Evolutionary conservation across 1,139 yeast genomes (phyloP).

Genomic region (Kodamaea plutei): DNA sequence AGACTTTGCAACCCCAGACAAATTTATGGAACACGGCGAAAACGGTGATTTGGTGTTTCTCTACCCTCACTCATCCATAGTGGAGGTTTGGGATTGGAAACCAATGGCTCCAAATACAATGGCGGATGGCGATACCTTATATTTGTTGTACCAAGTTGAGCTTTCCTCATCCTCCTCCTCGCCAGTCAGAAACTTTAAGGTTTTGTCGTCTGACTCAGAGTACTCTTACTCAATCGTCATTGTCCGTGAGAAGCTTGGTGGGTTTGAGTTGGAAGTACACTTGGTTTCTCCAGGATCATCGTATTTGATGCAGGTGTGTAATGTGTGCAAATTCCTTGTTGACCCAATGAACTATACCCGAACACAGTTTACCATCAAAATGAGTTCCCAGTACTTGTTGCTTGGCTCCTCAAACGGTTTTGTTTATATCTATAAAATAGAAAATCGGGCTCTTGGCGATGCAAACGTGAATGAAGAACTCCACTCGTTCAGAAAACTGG

Average conservation of each 20-base stretch:
- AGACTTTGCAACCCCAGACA: too few relatives aligned
- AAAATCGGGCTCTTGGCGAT: slow-evolving; percentile 1
- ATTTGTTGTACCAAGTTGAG: slow-evolving; percentile 17
- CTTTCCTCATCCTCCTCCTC: slow-evolving; percentile 3
- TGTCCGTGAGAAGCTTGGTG: slow-evolving; percentile 1
- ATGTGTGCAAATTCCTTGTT: too few relatives aligned
- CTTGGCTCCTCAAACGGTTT: slow-evolving; percentile 8
- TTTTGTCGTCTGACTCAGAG: background rate
- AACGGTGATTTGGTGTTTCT: slow-evolving; percentile 45
- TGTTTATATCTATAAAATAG: slow-evolving; percentile 3
- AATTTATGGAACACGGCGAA: slow-evolving; percentile 33
- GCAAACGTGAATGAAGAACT: slow-evolving; percentile 20
- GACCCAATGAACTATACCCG: too few relatives aligned
- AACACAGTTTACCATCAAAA: slow-evolving; percentile 1
- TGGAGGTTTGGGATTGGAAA: slow-evolving; percentile 54
- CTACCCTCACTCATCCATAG: slow-evolving; percentile 19
- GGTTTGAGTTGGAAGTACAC: slow-evolving; percentile 3
- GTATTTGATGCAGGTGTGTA: too few relatives aligned
- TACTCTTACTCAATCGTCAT: slow-evolving; percentile 1
- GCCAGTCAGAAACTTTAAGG: slow-evolving; percentile 1
- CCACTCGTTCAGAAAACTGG: slow-evolving; percentile 20
- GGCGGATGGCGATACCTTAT: slow-evolving; percentile 30
- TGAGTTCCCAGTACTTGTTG: slow-evolving; percentile 5
- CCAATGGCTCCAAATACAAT: slow-evolving; percentile 19
- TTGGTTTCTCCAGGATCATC: too few relatives aligned